These are phyloP conservation scores for Kwoniella bestiolae DNA, from an alignment of 768 basidiomycete species.

Conservation along the genomic window DNA sequence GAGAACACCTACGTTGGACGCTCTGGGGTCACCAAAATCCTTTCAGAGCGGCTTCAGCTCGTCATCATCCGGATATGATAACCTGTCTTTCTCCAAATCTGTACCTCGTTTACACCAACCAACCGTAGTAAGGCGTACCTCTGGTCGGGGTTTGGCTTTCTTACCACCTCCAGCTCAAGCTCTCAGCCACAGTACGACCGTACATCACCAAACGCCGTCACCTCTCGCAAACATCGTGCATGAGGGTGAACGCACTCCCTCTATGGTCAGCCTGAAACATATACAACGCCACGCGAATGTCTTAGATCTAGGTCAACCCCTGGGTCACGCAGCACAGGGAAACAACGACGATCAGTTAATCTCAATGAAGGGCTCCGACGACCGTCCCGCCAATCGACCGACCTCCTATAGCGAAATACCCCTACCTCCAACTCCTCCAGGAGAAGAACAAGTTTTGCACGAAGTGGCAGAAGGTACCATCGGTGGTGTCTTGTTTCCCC, in stretches of 20 bases:
- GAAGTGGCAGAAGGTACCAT: not conserved
- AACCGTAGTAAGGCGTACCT: slow-evolving; percentile 36
- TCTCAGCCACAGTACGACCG: not conserved
- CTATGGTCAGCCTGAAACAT: not conserved
- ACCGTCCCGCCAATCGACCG: not conserved
- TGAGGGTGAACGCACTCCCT: not conserved
- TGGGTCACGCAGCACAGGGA: not conserved
- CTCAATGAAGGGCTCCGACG: not conserved
- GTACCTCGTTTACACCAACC: slow-evolving; percentile 49
- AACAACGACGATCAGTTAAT: not conserved
- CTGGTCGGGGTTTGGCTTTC: slow-evolving; percentile 40
- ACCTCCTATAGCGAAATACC: not conserved
- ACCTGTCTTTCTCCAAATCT: slow-evolving; percentile 21
- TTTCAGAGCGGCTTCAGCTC: slow-evolving; percentile 12
- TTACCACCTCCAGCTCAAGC: slow-evolving; percentile 34
- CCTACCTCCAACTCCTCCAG: not conserved
- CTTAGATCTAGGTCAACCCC: slow-evolving; percentile 1
- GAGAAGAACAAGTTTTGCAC: not conserved
- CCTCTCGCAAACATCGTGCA: not conserved
- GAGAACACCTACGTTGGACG: not conserved
- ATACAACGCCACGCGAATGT: slow-evolving; percentile 1
- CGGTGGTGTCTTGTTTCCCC: not conserved
- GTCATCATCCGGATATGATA: slow-evolving; percentile 2
- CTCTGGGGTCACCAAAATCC: slow-evolving; percentile 13
- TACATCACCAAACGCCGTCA: not conserved